These are phyloP conservation scores for Marvania coccoides DNA, from an alignment of 139 green algal species.

Conservation along the genomic window DNA sequence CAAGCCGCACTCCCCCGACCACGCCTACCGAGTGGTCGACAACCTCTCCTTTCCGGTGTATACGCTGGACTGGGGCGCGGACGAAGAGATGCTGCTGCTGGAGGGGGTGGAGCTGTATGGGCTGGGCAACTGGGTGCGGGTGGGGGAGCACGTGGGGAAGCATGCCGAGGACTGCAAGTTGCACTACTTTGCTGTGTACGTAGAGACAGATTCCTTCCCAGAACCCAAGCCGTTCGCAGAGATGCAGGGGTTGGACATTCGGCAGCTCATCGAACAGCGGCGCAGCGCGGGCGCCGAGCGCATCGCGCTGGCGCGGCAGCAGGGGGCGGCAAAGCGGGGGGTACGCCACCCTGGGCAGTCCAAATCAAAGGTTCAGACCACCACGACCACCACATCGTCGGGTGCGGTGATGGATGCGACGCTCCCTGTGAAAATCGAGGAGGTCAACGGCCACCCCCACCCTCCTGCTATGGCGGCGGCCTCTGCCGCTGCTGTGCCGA, in stretches of 20 bases:
- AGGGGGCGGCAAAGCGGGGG: too few species aligned
- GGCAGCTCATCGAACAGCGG: conserved; percentile 15
- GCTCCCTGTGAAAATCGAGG: too few species aligned
- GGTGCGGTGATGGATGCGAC: too few species aligned
- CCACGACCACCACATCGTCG: too few species aligned
- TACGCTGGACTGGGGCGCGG: conserved; percentile 81
- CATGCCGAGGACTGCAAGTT: conserved; percentile 62
- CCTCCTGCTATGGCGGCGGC: too few species aligned
- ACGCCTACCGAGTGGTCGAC: conserved; percentile 84
- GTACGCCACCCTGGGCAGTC: too few species aligned
- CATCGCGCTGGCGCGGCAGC: background rate
- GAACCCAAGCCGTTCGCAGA: conserved; percentile 47
- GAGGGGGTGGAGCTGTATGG: conserved; percentile 85
- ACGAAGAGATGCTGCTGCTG: conserved; percentile 95
- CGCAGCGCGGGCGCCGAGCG: background rate
- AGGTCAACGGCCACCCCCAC: too few species aligned
- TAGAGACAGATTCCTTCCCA: conserved; percentile 58
- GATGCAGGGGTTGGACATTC: conserved; percentile 34
- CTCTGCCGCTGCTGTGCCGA: too few species aligned
- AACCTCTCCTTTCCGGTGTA: conserved; percentile 91
- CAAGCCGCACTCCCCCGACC: conserved; percentile 62
- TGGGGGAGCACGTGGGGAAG: conserved; percentile 77
- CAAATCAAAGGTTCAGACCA: too few species aligned
- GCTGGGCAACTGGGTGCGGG: conserved; percentile 85
- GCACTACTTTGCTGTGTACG: conserved; percentile 82